phyloP scores from a whole-genome alignment of 305 asterid species.

The Vinca major region DNA sequence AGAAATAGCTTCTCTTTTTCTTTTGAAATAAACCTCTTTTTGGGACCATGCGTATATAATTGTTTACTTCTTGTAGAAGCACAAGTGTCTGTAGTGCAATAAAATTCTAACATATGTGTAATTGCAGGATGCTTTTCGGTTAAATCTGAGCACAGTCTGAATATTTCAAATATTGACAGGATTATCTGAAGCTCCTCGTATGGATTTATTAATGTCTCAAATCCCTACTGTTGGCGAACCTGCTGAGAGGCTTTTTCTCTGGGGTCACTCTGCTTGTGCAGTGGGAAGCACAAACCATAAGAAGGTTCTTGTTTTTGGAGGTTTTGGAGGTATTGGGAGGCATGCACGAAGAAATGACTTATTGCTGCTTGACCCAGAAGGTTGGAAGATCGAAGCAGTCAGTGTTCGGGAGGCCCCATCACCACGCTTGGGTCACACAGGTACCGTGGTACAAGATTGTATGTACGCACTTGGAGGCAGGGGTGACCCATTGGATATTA shows the following conservation, averaged over 20 bases:
- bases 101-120: conserved; percentile 36
- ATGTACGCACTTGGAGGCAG: conserved; percentile 86
- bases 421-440: conserved; percentile 86
- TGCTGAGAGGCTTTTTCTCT: conserved; percentile 72
- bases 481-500: conserved; percentile 68
- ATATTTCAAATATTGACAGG: conserved; percentile 89
- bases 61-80: conserved; percentile 19
- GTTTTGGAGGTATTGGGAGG: conserved; percentile 96
- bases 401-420: conserved; percentile 50
- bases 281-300: conserved; percentile 23
- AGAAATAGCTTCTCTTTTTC: not conserved
- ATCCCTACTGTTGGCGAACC: conserved; percentile 55
- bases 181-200: conserved; percentile 25
- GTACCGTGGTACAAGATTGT: conserved; percentile 50
- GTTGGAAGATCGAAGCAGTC: conserved; percentile 43
- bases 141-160: conserved; percentile 67
- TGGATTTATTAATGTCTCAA: conserved; percentile 37
- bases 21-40: not conserved
- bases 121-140: conserved; percentile 66
- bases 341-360: conserved; percentile 81
- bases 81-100: conserved; percentile 15
- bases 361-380: conserved; percentile 42
- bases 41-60: not conserved
- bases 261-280: conserved; percentile 90
- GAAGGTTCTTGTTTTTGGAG: conserved; percentile 69